phyloP scores from a whole-genome alignment of 2,329 filamentous ascomycete species.

The Colletotrichum sp. region DNA sequence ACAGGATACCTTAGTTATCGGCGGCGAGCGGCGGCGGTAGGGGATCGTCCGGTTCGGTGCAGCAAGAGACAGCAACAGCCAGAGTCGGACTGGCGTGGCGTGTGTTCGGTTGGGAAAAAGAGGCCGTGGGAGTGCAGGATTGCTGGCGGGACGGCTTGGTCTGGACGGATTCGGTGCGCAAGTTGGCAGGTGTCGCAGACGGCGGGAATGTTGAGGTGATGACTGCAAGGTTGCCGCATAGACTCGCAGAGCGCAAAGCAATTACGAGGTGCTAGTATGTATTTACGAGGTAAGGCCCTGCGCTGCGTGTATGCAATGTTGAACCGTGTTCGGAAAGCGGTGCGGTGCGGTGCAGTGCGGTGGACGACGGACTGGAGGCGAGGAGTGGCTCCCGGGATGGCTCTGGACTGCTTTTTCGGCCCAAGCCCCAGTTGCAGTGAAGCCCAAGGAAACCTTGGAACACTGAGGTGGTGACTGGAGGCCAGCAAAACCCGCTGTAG shows the following conservation, averaged over 20 bases:
- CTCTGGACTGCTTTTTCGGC: neutral
- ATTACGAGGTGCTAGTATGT: slow-evolving; percentile 6
- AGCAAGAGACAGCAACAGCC: neutral
- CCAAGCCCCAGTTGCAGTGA: slow-evolving; percentile 15
- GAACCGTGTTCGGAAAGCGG: slow-evolving; percentile 18
- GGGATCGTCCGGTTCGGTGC: neutral
- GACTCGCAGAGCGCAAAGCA: neutral
- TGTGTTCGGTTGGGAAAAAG: neutral
- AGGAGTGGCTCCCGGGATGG: neutral
- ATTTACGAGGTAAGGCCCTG: neutral
- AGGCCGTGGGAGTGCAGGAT: neutral
- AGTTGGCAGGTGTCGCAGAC: neutral
- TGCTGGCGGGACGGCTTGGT: neutral
- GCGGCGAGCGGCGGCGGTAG: neutral
- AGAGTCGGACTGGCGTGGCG: neutral
- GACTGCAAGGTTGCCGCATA: slow-evolving; percentile 7
- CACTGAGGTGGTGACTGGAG: neutral
- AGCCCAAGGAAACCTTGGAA: neutral
- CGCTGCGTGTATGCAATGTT: slow-evolving; percentile 10
- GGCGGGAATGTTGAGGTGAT: neutral
- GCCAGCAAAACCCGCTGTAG: neutral
- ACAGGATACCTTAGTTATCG: neutral
- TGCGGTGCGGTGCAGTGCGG: neutral
- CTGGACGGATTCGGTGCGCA: neutral
- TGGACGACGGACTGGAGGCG: neutral